These are phyloP conservation scores for Drechslerella coelobrocha DNA, from an alignment of 2,329 filamentous ascomycete genomes.

Conservation along the genomic window DNA sequence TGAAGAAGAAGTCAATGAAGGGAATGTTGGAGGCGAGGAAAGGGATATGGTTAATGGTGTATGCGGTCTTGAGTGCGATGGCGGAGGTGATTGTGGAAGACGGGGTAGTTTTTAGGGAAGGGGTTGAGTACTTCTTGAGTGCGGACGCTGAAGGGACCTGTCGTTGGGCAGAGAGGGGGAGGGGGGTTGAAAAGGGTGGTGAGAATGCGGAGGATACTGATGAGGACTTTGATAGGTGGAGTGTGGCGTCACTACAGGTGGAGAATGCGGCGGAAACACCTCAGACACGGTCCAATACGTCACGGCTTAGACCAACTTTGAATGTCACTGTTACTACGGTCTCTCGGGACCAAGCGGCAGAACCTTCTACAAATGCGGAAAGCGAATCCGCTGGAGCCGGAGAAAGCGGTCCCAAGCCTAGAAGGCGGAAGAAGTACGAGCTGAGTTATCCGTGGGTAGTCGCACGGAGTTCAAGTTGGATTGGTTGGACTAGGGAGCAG, in stretches of 20 bases:
- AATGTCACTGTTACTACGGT: too few species aligned
- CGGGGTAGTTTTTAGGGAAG: slow-evolving; percentile 26
- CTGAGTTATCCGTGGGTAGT: slow-evolving; percentile 36
- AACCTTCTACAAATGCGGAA: too few species aligned
- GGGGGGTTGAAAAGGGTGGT: not conserved
- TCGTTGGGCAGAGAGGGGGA: slow-evolving; percentile 17
- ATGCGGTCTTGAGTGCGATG: slow-evolving; percentile 29
- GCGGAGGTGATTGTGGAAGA: slow-evolving; percentile 35
- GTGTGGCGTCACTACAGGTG: slow-evolving; percentile 12
- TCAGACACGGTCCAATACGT: too few species aligned
- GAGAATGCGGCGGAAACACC: too few species aligned
- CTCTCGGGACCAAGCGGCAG: too few species aligned
- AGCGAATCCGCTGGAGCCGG: too few species aligned
- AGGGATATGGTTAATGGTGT: slow-evolving; percentile 34
- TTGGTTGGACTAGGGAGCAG: not conserved
- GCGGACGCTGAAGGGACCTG: slow-evolving; percentile 14
- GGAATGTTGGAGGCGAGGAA: slow-evolving; percentile 21
- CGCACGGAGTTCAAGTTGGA: slow-evolving; percentile 4
- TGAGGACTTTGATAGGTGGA: slow-evolving; percentile 24
- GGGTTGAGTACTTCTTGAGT: slow-evolving; percentile 38
- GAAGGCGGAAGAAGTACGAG: not conserved
- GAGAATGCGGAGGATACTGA: not conserved
- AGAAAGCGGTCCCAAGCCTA: not conserved
- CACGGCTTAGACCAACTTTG: too few species aligned
- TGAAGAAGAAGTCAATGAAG: slow-evolving; percentile 30